Conservation (phyloP, 495 filamentous ascomycete species). For the Xylaria bambusicola region DNA sequence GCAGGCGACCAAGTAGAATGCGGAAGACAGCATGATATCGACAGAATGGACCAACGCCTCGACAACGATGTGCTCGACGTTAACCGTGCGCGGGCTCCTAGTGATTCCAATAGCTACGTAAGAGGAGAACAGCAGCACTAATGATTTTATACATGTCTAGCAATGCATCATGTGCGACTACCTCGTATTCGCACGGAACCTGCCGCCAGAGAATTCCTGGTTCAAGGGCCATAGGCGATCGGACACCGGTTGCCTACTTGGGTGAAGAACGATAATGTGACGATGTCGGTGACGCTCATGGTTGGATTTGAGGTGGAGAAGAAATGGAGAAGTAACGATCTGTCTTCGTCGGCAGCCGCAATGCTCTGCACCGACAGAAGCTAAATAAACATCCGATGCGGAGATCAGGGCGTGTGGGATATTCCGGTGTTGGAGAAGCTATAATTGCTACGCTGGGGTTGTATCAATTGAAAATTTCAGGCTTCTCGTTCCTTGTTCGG, state of each 20-base stretch:
- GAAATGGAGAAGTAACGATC: not conserved
- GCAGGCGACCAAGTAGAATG: slow-evolving; percentile 32
- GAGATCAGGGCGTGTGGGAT: too few species aligned
- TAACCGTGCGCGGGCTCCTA: too few species aligned
- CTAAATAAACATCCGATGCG: not conserved
- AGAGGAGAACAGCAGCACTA: too few species aligned
- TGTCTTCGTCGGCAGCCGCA: not conserved
- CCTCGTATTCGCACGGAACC: not conserved
- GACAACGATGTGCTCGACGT: too few species aligned
- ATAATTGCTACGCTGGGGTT: too few species aligned
- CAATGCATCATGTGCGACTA: not conserved
- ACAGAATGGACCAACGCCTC: slow-evolving; percentile 8
- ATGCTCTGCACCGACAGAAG: not conserved
- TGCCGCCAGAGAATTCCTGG: not conserved
- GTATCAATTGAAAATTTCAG: too few species aligned
- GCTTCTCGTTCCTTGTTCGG: too few species aligned
- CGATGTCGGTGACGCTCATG: not conserved
- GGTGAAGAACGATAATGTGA: not conserved
- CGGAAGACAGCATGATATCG: slow-evolving; percentile 26
- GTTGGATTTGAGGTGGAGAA: not conserved
- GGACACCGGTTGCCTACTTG: not conserved
- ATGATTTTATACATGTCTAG: not conserved
- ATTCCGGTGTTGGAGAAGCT: too few species aligned
- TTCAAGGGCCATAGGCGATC: not conserved
- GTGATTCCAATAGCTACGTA: too few species aligned